A percentile compares a stretch with the other conserved stretches of the same genome.
Conservation (phyloP, 306 rosid species). For the Quercus ilex region DNA sequence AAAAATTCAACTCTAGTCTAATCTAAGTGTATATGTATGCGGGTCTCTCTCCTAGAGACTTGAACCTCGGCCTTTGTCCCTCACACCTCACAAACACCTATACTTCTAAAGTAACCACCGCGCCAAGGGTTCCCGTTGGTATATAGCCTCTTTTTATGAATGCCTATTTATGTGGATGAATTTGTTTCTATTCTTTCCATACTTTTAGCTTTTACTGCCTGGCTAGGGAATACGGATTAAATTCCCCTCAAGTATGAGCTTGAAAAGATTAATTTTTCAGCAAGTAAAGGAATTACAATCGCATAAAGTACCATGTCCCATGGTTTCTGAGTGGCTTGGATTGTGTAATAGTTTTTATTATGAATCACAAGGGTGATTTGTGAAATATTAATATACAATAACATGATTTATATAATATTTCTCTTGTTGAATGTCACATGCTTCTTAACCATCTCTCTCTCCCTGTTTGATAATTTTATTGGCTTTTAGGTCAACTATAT, state of each 20-base stretch:
- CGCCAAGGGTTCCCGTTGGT: no score
- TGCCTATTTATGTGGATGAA: not conserved
- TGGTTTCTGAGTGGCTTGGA: not conserved
- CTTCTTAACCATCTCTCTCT: not conserved
- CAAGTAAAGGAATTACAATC: not conserved
- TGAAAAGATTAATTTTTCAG: not conserved
- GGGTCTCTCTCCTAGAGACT: no score
- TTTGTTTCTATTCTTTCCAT: not conserved
- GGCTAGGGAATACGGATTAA: not conserved
- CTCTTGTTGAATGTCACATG: constrained; percentile 1
- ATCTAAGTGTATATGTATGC: no score
- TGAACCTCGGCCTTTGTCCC: no score
- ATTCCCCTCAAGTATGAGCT: constrained; percentile 5
- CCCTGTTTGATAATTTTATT: constrained; percentile 11
- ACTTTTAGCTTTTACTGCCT: not conserved
- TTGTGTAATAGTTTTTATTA: not conserved
- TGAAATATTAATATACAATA: not conserved
- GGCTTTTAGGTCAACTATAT: constrained; percentile 55
- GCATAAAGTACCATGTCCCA: not conserved
- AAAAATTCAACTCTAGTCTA: no score
- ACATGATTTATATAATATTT: not conserved
- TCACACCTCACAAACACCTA: no score
- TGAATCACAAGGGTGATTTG: not conserved
- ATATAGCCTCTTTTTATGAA: not conserved
- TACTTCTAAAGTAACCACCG: no score